Evolutionary conservation across 345 rosid genomes (phyloP).

Genomic region (Gossypium arboreum): DNA sequence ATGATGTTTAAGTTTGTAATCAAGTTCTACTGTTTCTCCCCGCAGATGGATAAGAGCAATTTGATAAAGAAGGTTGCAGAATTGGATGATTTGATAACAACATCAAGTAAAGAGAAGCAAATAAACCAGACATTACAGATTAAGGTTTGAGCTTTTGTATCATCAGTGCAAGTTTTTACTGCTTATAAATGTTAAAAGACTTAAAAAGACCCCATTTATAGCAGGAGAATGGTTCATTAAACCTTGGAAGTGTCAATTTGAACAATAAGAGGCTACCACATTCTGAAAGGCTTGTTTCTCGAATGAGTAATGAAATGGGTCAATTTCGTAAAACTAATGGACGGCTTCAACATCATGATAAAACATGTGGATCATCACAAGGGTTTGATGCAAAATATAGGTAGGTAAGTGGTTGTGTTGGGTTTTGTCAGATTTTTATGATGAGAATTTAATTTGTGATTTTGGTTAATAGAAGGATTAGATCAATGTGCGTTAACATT

Average conservation of each 20-base stretch:
- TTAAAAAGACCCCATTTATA: neutral
- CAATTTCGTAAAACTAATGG: conserved; percentile 40
- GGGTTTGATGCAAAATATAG: conserved; percentile 34
- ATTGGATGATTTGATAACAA: conserved; percentile 54
- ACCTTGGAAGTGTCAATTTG: conserved; percentile 36
- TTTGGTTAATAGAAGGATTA: neutral
- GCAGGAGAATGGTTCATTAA: conserved; percentile 47
- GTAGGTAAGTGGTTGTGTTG: conserved; percentile 27
- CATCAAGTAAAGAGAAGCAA: conserved; percentile 33
- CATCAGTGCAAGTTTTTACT: neutral
- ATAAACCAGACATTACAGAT: conserved; percentile 27
- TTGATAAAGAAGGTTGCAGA: conserved; percentile 61
- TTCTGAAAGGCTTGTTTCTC: conserved; percentile 55
- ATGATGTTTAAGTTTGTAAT: conserved; percentile 7
- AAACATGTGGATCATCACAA: conserved; percentile 22
- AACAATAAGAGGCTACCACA: conserved; percentile 32
- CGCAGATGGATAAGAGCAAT: conserved; percentile 74
- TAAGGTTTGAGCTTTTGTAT: conserved; percentile 27
- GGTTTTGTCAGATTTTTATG: neutral
- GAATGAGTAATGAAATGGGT: conserved; percentile 49
- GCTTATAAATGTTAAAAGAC: neutral
- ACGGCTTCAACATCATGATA: conserved; percentile 27
- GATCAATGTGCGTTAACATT: neutral
- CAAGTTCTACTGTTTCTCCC: neutral
- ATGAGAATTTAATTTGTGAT: neutral